Conservation (phyloP, 345 rosid genomes). For the Ailanthus altissimus region DNA sequence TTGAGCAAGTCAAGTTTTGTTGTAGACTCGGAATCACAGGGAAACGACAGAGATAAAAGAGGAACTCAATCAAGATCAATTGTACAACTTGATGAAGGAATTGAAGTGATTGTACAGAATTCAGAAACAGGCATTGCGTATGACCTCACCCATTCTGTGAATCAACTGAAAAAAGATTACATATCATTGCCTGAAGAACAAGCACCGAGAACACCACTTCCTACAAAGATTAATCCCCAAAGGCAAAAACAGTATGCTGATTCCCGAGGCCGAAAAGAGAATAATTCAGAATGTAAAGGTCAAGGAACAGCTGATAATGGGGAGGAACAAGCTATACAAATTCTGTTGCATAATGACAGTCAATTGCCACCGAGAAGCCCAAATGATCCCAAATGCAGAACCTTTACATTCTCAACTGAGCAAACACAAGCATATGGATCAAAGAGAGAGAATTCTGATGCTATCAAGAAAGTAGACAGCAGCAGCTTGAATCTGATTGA, state of each 20-base stretch:
- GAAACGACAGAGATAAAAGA: constrained; percentile 15
- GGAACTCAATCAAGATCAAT: constrained; percentile 33
- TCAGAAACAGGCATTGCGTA: constrained; percentile 30
- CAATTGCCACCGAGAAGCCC: constrained; percentile 21
- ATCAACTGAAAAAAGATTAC: constrained; percentile 31
- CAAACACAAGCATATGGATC: constrained; percentile 39
- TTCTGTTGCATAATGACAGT: constrained; percentile 14
- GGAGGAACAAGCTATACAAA: constrained; percentile 16
- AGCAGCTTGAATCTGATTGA: constrained; percentile 38
- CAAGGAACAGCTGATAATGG: constrained; percentile 12
- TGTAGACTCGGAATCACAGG: constrained; percentile 24
- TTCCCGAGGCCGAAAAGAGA: constrained; percentile 13
- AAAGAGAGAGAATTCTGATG: constrained; percentile 23
- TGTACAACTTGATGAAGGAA: constrained; percentile 8
- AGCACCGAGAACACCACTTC: constrained; percentile 41
- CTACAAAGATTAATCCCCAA: constrained; percentile 24
- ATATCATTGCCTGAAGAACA: constrained; percentile 29
- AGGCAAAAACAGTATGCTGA: constrained; percentile 5
- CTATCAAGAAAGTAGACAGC: constrained; percentile 23
- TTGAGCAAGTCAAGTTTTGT: constrained; percentile 13
- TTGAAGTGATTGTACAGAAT: constrained; percentile 32
- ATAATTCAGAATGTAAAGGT: constrained; percentile 7
- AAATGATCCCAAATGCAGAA: constrained; percentile 27
- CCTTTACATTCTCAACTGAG: constrained; percentile 18
- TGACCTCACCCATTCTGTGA: constrained; percentile 23